Base-by-base conservation (phyloP, 768 basidiomycete species). In the Panellus pusillus region DNA sequence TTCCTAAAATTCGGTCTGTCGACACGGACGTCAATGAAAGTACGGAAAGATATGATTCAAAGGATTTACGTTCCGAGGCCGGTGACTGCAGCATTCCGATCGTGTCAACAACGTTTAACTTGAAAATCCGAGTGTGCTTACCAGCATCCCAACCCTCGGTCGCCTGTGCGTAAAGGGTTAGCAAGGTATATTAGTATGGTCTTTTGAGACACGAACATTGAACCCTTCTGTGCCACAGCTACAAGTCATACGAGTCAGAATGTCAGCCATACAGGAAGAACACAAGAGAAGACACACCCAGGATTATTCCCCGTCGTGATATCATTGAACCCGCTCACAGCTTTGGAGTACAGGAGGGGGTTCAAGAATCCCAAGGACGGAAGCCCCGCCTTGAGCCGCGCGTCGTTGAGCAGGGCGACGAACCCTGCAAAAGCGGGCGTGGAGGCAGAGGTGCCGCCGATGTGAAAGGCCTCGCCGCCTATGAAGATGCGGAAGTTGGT, bases 381-480 rank as follows among this genome's bases (percentile, higher is more conserved):
- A n/a, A 72, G 71, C 0, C 73, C n/a, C 72, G 71, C 73, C 2
- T 62, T 64, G 27, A 86, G 57, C 14, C 83, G 75, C 6, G 73
- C 80, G 46, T 87, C 83, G 46, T 87, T 87, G 41, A 89, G 65
- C 51, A 88, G 75, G n/a, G 1, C 84, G 4, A 88, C 71, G 44
- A 89, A 74, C 18, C 75, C 80, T 5, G 83, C 74, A 50, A 71
- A 67, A n/a, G 68, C 54, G 2, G 69, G 69, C 9, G 69, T 58
- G 4, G 65, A 2, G 64, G 64, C n/a, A 3, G 64, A 67, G 1
- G 68, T 70, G 5, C 68, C 68, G 17, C 58, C 65, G 32, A 66
- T 58, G 40, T 45, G 46, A 29, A 43, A 42, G 8, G 51, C 17
- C 9, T 19, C 14, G 5, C 67, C 67, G 28, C 44, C 49, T 9